Evolutionary conservation across 257 asterid genomes (phyloP), one percentile per base, ranked within the genome.

Genomic region (Linaria vulgaris): DNA sequence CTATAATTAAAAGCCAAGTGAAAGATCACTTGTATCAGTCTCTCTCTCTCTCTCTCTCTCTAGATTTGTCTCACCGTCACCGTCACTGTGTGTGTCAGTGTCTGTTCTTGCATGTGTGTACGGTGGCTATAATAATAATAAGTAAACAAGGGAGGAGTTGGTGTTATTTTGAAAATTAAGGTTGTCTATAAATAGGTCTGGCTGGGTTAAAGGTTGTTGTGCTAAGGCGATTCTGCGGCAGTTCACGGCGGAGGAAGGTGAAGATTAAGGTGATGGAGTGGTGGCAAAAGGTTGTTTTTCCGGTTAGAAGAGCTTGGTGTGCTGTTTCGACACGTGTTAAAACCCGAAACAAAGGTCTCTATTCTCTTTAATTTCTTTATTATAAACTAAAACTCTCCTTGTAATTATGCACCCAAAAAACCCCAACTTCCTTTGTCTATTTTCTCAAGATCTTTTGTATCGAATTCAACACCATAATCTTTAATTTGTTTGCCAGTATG

Each of bases 231-330:
- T n/a, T n/a, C n/a, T n/a, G n/a, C n/a, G n/a, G n/a, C n/a, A n/a
- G n/a, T n/a, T n/a, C n/a, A n/a, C n/a, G 84, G 77, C 83, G 79
- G 84, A 66, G 72, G 80, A 90, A 71, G 77, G 79, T 73, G 66
- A 84, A 65, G 80, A 71, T 63, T 21, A 74, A 75, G 82, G 84
- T 73, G 71, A 81, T 78, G 83, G 88, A 85, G 70, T 85, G 79
- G 90, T 85, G 87, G 92, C 84, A 79, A 25, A 90, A 82, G 63
- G 76, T 90, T 72, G 90, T 79, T 15, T 87, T 87, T 62, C 97
- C 97, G 20, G 87, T 90, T 43, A 70, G 92, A 44, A 80, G 87
- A 68, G 95, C 77, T 64, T 85, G 89, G 92, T 69, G 75, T 62
- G 60, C 90, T 52, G 82, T 87, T 52, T 82, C 97, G 12, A 69